Percentiles rank a stretch among this genome's conserved stretches.
Conservation (phyloP, 441 rosid species). For the Cnidoscolus chayamansa region DNA sequence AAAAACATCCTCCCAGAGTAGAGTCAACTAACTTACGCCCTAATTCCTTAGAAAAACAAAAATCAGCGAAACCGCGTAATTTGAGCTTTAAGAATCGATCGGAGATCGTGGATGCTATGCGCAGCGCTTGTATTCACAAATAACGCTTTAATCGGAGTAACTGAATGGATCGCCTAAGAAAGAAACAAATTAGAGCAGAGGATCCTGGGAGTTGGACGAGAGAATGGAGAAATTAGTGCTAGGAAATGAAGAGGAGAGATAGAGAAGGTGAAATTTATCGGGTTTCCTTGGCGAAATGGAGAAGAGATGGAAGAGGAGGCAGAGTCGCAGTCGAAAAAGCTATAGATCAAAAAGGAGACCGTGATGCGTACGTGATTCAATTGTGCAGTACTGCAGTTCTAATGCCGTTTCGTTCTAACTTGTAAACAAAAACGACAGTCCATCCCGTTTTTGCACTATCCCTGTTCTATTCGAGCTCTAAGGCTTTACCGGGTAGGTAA, state of each 20-base stretch:
- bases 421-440: not conserved
- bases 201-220: not conserved
- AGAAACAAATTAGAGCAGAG: not conserved
- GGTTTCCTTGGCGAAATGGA: not conserved
- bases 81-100: not conserved
- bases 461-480: not conserved
- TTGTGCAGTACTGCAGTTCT: not conserved
- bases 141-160: not conserved
- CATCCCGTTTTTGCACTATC: not conserved
- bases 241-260: not conserved
- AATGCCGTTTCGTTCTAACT: not conserved
- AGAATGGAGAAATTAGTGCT: not conserved
- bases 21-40: not conserved
- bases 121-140: not conserved
- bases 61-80: not conserved
- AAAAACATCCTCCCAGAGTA: slow-evolving; percentile 54
- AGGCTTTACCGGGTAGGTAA: not conserved
- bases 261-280: not conserved
- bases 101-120: not conserved
- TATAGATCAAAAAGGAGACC: not conserved
- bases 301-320: not conserved
- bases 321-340: not conserved
- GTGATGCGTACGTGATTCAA: not conserved
- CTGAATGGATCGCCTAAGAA: not conserved
- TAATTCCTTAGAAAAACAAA: not conserved